phyloP scores from a whole-genome alignment of 331 rosid species.

The Pyracantha coccinea region DNA sequence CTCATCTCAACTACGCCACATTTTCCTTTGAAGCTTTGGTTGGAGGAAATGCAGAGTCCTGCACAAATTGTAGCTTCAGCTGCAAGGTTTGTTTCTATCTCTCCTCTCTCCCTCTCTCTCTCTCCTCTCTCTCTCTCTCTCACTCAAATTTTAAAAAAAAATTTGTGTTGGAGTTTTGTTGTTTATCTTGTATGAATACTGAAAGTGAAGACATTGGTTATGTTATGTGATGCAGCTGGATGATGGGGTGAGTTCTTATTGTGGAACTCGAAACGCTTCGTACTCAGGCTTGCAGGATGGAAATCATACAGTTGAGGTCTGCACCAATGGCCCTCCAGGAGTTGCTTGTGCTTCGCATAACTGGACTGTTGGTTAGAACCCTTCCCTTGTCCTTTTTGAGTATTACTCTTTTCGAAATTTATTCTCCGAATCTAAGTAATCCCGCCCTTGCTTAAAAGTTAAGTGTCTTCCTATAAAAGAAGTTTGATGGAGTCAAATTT shows the following conservation, averaged over 20 bases:
- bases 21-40: conserved; percentile 53
- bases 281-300: conserved; percentile 70
- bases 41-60: conserved; percentile 17
- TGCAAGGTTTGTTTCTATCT: conserved; percentile 53
- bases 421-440: not conserved
- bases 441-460: not conserved
- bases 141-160: too few species aligned
- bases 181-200: not conserved
- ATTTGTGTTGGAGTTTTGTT: not conserved
- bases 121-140: too few species aligned
- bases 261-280: conserved; percentile 35
- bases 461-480: not conserved
- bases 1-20: conserved; percentile 57
- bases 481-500: not conserved
- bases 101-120: conserved; percentile 1
- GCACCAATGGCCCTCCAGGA: conserved; percentile 45
- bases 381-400: conserved; percentile 19
- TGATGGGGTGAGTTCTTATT: conserved; percentile 37
- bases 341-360: conserved; percentile 52
- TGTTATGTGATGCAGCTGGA: conserved; percentile 56
- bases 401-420: not conserved
- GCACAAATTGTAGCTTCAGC: conserved; percentile 52
- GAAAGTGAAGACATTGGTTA: not conserved
- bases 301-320: conserved; percentile 64
- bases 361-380: conserved; percentile 74